phyloP scores from a whole-genome alignment of 768 basidiomycete species.

The Lentinula aciculospora region DNA sequence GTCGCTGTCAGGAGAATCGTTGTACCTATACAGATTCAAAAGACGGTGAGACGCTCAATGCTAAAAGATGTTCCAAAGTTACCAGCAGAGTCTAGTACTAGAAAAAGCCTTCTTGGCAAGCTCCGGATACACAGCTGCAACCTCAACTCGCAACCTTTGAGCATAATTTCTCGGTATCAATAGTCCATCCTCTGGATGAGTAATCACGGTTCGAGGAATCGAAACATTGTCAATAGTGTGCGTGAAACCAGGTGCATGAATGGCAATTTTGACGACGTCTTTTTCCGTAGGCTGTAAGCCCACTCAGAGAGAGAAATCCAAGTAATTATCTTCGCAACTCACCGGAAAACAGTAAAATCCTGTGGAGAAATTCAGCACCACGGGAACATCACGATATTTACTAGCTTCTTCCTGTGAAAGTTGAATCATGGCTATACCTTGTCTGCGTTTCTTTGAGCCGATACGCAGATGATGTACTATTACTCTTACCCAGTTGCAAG shows the following conservation, averaged over 20 bases:
- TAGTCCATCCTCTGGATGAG: constrained; percentile 52
- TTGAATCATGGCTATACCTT: constrained; percentile 72
- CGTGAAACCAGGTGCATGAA: constrained; percentile 72
- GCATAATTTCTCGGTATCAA: constrained; percentile 60
- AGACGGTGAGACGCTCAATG: not conserved
- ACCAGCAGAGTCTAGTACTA: constrained; percentile 87
- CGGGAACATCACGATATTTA: constrained; percentile 55
- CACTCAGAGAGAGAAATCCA: not conserved
- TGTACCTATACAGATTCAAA: constrained; percentile 56
- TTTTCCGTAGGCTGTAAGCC: constrained; percentile 56
- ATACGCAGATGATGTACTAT: not conserved
- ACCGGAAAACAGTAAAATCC: constrained; percentile 88
- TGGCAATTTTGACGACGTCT: constrained; percentile 71
- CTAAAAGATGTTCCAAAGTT: constrained; percentile 19
- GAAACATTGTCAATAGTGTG: constrained; percentile 50
- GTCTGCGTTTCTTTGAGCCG: constrained; percentile 37
- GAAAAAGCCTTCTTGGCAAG: constrained; percentile 68
- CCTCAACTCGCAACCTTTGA: constrained; percentile 39
- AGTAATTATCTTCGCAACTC: constrained; percentile 15
- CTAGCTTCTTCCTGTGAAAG: constrained; percentile 66
- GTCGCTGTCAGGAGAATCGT: constrained; percentile 79
- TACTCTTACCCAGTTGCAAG: constrained; percentile 79
- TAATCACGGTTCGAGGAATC: constrained; percentile 67
- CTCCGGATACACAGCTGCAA: constrained; percentile 67
- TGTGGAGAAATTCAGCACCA: constrained; percentile 64